Evolutionary conservation across 129 eudicot genomes (phyloP).

Genomic region (Solidago caesia): DNA sequence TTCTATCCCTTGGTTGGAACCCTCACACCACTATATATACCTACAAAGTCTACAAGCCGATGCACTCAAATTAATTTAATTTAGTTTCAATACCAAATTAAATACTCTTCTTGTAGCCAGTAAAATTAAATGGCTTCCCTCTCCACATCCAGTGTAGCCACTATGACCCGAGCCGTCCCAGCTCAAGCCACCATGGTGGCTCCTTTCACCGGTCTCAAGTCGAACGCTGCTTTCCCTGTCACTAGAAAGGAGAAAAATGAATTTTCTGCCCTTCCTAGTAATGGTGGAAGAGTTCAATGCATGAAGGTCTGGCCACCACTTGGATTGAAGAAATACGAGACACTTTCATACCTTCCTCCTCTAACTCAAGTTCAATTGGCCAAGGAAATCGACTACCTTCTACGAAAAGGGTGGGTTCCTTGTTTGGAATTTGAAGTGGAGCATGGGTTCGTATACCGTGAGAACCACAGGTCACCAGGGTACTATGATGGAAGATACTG

Average conservation of each 20-base stretch:
- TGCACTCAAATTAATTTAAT: neutral
- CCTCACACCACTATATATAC: conserved; percentile 28
- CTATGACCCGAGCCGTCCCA: conserved; percentile 36
- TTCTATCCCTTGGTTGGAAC: conserved; percentile 26
- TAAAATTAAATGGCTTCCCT: conserved; percentile 39
- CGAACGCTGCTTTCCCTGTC: conserved; percentile 39
- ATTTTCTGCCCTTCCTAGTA: conserved; percentile 50
- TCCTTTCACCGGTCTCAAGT: conserved; percentile 57
- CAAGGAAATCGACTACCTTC: conserved; percentile 57
- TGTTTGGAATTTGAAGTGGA: conserved; percentile 59
- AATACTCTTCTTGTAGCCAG: neutral
- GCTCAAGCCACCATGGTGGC: conserved; percentile 50
- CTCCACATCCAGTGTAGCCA: conserved; percentile 34
- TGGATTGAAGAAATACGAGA: conserved; percentile 60
- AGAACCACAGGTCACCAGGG: conserved; percentile 53
- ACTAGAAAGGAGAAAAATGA: conserved; percentile 32
- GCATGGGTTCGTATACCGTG: conserved; percentile 57
- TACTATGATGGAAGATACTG: conserved; percentile 76
- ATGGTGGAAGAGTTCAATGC: conserved; percentile 53
- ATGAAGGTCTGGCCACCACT: conserved; percentile 76
- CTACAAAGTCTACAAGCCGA: conserved; percentile 16
- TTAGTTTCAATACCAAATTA: neutral
- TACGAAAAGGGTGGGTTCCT: conserved; percentile 64
- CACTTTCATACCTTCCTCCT: conserved; percentile 63
- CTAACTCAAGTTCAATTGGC: conserved; percentile 22